Base-by-base conservation (phyloP, 2,329 filamentous ascomycete species). In the Exserohilum rostratum region DNA sequence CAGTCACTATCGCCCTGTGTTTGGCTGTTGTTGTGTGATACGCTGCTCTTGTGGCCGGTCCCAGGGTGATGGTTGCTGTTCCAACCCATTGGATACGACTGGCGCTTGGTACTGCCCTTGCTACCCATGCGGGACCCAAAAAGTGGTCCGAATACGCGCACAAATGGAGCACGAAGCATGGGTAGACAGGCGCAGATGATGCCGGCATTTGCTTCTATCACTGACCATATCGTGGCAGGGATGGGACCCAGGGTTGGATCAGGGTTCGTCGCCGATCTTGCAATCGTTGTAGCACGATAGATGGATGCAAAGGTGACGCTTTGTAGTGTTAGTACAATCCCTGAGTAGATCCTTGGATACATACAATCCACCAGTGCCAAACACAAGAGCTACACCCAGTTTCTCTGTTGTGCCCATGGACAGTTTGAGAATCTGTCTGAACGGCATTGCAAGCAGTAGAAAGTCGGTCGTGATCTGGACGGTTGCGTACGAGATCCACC, bases 281-380 rank as follows among this genome's bases (percentile, higher is more conserved):
- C 66, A 38, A 68, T 57, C 5, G 66, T 68, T 6, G 65, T 69
- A 25, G 65, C 65, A 20, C 65, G 62, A 45, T 60, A 65, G 12
- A 67, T 68, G 15, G 64, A 67, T 27, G 65, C 58, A 30, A 66
- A 67, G 4, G 64, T 67, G 20, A 68, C 65, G 34, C 64, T 67
- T 9, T 3, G 7, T 10, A 10, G 11, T 11, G 43, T 65, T 40
- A 64, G 48, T 27, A 31, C 20, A n/a, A 18, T 22, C 11, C 22
- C 17, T 12, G 25, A 29, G 33, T 13, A 17, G 35, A 44, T 13
- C 11, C 13, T 11, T n/a, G 2, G 2, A 39, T 22, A 58, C 64
- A 7, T 55, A 65, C 65, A 67, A 68, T 25, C 55, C 49, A 42
- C 64, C 64, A 22, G 62, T 67, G 13, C 62, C 56, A 46, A 68